phyloP scores from a whole-genome alignment of 78 protist species.

The Diacronema lutheri region DNA sequence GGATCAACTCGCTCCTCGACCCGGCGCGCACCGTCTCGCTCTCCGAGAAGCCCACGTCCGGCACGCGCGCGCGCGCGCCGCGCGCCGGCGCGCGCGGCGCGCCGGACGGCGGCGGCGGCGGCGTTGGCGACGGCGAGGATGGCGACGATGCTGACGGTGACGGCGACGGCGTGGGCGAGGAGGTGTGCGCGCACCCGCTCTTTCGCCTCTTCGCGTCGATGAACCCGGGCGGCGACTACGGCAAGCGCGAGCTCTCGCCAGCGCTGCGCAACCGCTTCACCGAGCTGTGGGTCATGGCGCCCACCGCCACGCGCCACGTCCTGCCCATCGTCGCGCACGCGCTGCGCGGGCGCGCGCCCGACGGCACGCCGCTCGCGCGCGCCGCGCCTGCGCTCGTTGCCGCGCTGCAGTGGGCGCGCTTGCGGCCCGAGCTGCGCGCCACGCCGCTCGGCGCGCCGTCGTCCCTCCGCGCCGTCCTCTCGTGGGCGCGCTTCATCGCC shows the following conservation, averaged over 20 bases:
- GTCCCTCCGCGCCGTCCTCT: slow-evolving; percentile 81
- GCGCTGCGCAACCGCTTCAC: slow-evolving; percentile 97
- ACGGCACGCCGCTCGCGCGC: neutral
- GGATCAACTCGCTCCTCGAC: slow-evolving; percentile 98
- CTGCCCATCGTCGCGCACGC: slow-evolving; percentile 49
- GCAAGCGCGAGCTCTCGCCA: slow-evolving; percentile 98
- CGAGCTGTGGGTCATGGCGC: slow-evolving; percentile 91
- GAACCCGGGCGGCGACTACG: slow-evolving; percentile 99
- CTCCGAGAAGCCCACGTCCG: slow-evolving; percentile 86
- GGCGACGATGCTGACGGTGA: no score
- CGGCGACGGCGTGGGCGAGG: slow-evolving; percentile 53
- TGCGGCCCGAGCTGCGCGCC: neutral
- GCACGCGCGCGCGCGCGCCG: no score
- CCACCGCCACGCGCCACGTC: slow-evolving; percentile 56
- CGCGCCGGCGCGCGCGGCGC: slow-evolving; percentile 18
- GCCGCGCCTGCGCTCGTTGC: neutral
- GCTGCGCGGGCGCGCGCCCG: neutral
- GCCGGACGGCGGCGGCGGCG: neutral
- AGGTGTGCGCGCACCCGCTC: slow-evolving; percentile 38
- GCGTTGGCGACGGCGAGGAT: no score
- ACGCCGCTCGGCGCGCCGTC: neutral
- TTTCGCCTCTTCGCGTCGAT: slow-evolving; percentile 97
- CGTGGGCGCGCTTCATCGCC: slow-evolving; percentile 81
- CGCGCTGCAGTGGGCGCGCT: neutral
- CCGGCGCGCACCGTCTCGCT: slow-evolving; percentile 79